Evolutionary conservation across 2,329 filamentous ascomycete species (phyloP), one percentile per base, ranked within the genome.

Genomic region (Xylariaceae sp.): DNA sequence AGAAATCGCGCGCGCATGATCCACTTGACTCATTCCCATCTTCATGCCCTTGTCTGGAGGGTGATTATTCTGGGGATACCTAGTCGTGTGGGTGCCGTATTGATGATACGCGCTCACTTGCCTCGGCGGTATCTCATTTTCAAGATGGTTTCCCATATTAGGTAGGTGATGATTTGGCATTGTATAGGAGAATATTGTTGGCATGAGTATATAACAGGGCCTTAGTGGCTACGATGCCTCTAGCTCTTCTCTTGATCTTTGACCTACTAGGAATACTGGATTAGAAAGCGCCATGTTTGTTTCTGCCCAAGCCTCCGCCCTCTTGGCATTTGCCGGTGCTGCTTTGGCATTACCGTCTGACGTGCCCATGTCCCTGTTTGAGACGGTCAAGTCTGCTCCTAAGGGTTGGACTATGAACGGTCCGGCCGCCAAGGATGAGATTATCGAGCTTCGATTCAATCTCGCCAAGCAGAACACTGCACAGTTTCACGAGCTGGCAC

Each of bases 391-490:
- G 12, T 55, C 52, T 39, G 52, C 52, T 21, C 52, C 52, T n/a
- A 34, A 28, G 9, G 44, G 24, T 8, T 55, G 52, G 52, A 23
- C 14, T 24, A 24, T 33, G 44, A 36, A 41, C 28, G 52, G 52
- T 12, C 24, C 52, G 19, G 52, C 52, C 19, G 24, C 52, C 19
- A 43, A 55, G 44, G 52, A 55, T 17, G 34, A 48, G 28, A 31
- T 23, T 24, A 48, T 55, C 6, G 36, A 55, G 19, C 52, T 55
- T 28, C 52, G 52, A 3, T 33, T 55, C 17, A 23, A 49, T 21
- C 52, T 55, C 21, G 52, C 52, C 36, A 55, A 55, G 52, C 52
- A 55, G 52, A 55, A 55, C 44, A n/a, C 9, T 23, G 52, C 44
- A 19, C 23, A 55, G 36, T 55, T 55, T 37, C 52, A 55, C 8